A percentile compares a stretch with the other conserved stretches of the same genome.
These are phyloP conservation scores for Tricholomella constricta DNA, from an alignment of 768 basidiomycete genomes.

Conservation along the genomic window DNA sequence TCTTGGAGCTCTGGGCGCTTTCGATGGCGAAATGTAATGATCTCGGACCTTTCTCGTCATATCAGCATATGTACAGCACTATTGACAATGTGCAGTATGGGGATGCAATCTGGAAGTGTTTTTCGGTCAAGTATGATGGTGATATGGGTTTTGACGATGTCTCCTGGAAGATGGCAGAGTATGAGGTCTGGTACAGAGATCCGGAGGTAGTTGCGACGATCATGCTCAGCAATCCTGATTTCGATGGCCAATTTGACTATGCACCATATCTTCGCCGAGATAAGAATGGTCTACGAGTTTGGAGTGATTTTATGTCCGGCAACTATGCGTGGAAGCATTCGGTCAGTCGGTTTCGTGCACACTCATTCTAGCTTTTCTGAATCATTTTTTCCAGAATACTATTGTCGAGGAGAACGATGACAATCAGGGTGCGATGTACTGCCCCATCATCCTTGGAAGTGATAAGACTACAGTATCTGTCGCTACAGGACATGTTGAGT, in stretches of 20 bases:
- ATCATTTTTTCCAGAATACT: constrained; percentile 27
- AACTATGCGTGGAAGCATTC: constrained; percentile 26
- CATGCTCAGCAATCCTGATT: constrained; percentile 3
- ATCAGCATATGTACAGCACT: constrained; percentile 19
- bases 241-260: constrained; percentile 19
- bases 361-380: not conserved
- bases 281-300: constrained; percentile 12
- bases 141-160: not conserved
- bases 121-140: constrained; percentile 25
- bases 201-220: not conserved
- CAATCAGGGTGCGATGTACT: constrained; percentile 30
- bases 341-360: not conserved
- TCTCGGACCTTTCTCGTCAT: constrained; percentile 15
- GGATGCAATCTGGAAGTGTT: constrained; percentile 29
- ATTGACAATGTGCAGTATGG: constrained; percentile 29
- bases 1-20: constrained; percentile 11
- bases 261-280: constrained; percentile 19
- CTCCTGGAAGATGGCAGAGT: constrained; percentile 7
- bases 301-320: constrained; percentile 23
- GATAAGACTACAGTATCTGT: constrained; percentile 42
- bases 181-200: constrained; percentile 5
- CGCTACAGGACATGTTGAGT: constrained; percentile 37
- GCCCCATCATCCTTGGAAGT: constrained; percentile 37
- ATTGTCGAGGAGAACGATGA: constrained; percentile 18
- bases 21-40: not conserved